Evolutionary conservation across 2,329 filamentous ascomycete species (phyloP).

Genomic region (Ophiostoma populinum): DNA sequence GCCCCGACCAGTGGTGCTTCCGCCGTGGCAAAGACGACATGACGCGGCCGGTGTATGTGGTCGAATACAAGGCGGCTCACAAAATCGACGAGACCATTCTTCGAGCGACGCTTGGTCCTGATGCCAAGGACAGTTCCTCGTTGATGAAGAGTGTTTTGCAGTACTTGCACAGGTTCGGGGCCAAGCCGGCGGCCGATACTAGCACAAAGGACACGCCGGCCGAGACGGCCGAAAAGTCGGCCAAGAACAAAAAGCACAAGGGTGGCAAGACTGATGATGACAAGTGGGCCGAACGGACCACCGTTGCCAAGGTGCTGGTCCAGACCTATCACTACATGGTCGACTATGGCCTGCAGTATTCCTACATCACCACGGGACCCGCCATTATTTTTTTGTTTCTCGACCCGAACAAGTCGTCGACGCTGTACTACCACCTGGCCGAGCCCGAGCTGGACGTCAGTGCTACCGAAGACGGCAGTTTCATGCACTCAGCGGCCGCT

Average conservation of each 20-base stretch:
- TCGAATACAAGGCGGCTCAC: slow-evolving; percentile 8
- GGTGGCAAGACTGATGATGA: neutral
- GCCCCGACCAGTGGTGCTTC: slow-evolving; percentile 7
- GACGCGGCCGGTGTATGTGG: slow-evolving; percentile 12
- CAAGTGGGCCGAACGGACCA: neutral
- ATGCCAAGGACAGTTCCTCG: neutral
- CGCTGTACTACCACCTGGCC: slow-evolving; percentile 6
- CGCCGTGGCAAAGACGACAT: slow-evolving; percentile 1
- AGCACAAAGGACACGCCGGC: neutral
- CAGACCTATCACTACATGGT: slow-evolving; percentile 9
- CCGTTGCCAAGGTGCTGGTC: slow-evolving; percentile 2
- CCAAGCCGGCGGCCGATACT: too few species aligned
- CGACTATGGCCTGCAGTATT: slow-evolving; percentile 6
- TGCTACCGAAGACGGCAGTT: too few species aligned
- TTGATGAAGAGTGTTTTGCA: too few species aligned
- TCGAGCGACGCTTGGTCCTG: neutral
- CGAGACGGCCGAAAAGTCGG: too few species aligned
- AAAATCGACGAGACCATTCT: slow-evolving; percentile 1
- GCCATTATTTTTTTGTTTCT: slow-evolving; percentile 4
- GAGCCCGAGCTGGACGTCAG: slow-evolving; percentile 3
- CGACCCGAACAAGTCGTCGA: neutral
- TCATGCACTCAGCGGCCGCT: too few species aligned
- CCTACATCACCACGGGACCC: slow-evolving; percentile 4
- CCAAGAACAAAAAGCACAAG: too few species aligned
- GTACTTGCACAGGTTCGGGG: too few species aligned